phyloP scores from a whole-genome alignment of 1,139 yeast species.

The Debaryomyces sp. region DNA sequence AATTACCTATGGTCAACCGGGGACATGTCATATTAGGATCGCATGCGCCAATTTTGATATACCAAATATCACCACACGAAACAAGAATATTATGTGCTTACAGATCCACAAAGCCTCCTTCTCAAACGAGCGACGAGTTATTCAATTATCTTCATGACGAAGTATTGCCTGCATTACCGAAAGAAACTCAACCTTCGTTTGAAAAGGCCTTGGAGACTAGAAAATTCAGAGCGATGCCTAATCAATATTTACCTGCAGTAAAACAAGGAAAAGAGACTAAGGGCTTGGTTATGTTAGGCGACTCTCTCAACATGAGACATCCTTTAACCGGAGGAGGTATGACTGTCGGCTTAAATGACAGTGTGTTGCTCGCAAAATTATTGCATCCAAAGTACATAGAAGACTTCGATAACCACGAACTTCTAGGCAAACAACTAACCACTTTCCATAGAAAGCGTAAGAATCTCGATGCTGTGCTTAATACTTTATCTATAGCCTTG shows the following conservation, averaged over 20 bases:
- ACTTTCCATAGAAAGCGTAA: constrained; percentile 81
- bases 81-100: constrained; percentile 91
- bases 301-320: constrained; percentile 95
- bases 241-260: constrained; percentile 83
- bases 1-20: constrained; percentile 68
- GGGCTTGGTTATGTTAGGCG: constrained; percentile 90
- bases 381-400: constrained; percentile 59
- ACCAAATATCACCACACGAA: constrained; percentile 81
- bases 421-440: constrained; percentile 55
- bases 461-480: constrained; percentile 77
- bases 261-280: constrained; percentile 57
- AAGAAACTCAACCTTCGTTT: constrained; percentile 65
- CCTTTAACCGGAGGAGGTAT: constrained; percentile 99
- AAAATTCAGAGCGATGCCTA: constrained; percentile 87
- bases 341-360: constrained; percentile 96
- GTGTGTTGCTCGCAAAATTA: constrained; percentile 63
- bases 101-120: constrained; percentile 74
- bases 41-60: constrained; percentile 85
- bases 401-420: constrained; percentile 59
- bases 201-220: constrained; percentile 40
- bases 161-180: constrained; percentile 75
- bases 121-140: constrained; percentile 59
- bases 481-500: constrained; percentile 87
- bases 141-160: constrained; percentile 57
- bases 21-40: constrained; percentile 91